Evolutionary conservation across 139 green algal genomes (phyloP).

Genomic region (Zygnema circumcarinatum): DNA sequence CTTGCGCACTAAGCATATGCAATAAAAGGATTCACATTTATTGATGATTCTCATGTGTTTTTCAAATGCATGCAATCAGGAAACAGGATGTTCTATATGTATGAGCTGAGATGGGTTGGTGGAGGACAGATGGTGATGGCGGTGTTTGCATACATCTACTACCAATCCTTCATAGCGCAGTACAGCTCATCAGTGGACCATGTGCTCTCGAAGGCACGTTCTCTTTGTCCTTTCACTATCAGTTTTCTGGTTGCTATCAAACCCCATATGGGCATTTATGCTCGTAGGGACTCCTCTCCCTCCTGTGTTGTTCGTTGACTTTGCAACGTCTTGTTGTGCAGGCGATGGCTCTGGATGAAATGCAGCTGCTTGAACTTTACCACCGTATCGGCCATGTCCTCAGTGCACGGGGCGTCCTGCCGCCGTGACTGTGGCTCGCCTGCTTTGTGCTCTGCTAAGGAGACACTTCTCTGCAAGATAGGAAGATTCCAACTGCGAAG

Average conservation of each 20-base stretch:
- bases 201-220: slow-evolving; percentile 45
- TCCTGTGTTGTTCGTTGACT: not conserved
- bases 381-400: slow-evolving; percentile 31
- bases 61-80: slow-evolving; percentile 14
- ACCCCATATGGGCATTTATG: not conserved
- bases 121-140: slow-evolving; percentile 92
- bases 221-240: too few species aligned
- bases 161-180: slow-evolving; percentile 76
- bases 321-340: not conserved
- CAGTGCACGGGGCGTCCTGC: slow-evolving; percentile 1
- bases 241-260: too few species aligned
- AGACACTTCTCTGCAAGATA: too few species aligned
- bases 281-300: slow-evolving; percentile 4
- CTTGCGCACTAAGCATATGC: not conserved
- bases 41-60: slow-evolving; percentile 10
- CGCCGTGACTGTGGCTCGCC: too few species aligned
- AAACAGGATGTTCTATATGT: slow-evolving; percentile 20
- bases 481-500: too few species aligned
- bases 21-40: slow-evolving; percentile 14
- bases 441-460: too few species aligned
- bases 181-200: slow-evolving; percentile 25
- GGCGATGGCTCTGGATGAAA: slow-evolving; percentile 30
- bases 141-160: slow-evolving; percentile 94
- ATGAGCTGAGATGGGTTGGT: not conserved
- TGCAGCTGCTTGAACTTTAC: slow-evolving; percentile 45